phyloP scores from a whole-genome alignment of 306 rosid genomes.

The Medicago arabica region DNA sequence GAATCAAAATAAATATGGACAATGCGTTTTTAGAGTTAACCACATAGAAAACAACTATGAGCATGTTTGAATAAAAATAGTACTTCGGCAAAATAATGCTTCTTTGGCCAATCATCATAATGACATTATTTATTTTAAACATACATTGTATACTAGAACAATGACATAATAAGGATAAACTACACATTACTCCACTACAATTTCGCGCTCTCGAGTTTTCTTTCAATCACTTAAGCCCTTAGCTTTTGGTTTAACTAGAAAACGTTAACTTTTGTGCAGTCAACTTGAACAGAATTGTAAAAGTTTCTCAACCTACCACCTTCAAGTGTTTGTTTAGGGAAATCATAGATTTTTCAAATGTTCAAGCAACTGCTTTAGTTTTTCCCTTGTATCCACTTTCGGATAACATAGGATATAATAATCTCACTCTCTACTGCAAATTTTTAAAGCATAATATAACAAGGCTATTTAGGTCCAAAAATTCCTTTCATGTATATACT shows the following conservation, averaged over 20 bases:
- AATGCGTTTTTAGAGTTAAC: conserved; percentile 9
- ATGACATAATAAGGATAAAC: conserved; percentile 1
- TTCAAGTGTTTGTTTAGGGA: no score
- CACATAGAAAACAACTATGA: conserved; percentile 9
- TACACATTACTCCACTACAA: not conserved
- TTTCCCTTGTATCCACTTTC: not conserved
- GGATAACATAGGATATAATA: no score
- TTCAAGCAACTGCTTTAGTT: not conserved
- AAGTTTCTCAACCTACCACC: not conserved
- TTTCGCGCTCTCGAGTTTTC: not conserved
- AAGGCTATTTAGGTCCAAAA: no score
- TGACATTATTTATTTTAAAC: conserved; percentile 3
- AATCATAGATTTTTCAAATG: no score
- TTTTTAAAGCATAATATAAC: no score
- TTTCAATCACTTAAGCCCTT: no score
- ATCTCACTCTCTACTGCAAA: no score
- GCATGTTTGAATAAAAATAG: not conserved
- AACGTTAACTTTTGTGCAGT: not conserved
- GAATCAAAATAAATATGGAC: conserved; percentile 9
- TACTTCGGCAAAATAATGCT: no score
- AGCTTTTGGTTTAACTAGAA: not conserved
- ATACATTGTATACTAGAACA: not conserved
- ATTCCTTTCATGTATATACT: no score
- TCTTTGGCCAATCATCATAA: not conserved
- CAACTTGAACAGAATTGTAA: not conserved